Percentiles rank a stretch among this genome's conserved stretches.
Conservation (phyloP, 176 grass and related monocot species). For the Aegilops bicornis region DNA sequence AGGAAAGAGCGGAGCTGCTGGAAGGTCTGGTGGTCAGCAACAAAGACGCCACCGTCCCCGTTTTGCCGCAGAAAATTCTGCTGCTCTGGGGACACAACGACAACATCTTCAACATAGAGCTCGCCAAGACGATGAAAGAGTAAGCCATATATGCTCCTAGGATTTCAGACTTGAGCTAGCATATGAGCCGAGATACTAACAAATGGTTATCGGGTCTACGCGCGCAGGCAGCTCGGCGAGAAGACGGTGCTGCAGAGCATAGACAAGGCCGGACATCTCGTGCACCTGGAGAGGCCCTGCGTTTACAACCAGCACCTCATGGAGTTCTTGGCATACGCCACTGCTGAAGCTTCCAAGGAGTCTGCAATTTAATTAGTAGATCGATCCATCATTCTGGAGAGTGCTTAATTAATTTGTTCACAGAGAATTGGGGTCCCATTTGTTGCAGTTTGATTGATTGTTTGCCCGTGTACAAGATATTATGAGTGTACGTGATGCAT, state of each 20-base stretch:
- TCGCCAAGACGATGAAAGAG: slow-evolving; percentile 83
- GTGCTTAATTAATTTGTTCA: neutral
- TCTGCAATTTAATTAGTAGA: neutral
- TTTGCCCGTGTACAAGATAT: neutral
- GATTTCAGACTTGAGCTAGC: no score
- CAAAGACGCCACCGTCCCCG: slow-evolving; percentile 66
- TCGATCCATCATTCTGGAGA: neutral
- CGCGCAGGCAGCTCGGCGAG: slow-evolving; percentile 68
- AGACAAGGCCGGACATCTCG: slow-evolving; percentile 71
- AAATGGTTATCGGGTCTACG: neutral
- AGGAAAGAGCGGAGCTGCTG: slow-evolving; percentile 79
- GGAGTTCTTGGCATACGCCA: slow-evolving; percentile 62
- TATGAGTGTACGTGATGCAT: neutral
- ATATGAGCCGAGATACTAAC: neutral
- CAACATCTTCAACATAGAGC: slow-evolving; percentile 80
- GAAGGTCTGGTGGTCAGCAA: slow-evolving; percentile 85
- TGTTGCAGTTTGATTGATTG: neutral
- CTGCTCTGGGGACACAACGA: slow-evolving; percentile 87
- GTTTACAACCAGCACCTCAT: slow-evolving; percentile 61
- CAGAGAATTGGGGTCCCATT: neutral
- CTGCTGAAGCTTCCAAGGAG: slow-evolving; percentile 29
- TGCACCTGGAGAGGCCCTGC: slow-evolving; percentile 78
- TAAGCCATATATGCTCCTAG: slow-evolving; percentile 22
- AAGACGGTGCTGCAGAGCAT: slow-evolving; percentile 70
- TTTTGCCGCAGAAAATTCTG: slow-evolving; percentile 71